Base-by-base conservation (phyloP, 2,329 filamentous ascomycete genomes). In the Botrytis sinoallii region DNA sequence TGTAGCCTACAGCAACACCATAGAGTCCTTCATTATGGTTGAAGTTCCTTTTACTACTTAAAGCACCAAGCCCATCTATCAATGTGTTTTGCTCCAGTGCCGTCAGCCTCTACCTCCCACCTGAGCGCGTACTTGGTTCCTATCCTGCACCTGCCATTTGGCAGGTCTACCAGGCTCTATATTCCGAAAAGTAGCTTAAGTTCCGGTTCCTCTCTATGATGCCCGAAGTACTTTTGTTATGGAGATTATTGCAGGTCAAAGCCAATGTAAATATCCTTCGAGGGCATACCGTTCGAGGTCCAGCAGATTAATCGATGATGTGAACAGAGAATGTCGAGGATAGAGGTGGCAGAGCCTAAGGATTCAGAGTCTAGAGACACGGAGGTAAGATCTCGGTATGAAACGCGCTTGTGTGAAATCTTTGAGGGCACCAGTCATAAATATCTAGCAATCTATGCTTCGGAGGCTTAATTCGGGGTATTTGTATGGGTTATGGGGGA, bases 401-500 rank as follows among this genome's bases (percentile, higher is more conserved):
- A 57, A 29, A 57, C 7, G 14, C n/a, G 52, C 52, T 18, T 22
- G 61, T 44, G 0, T 32, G 6, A 25, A 44, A 5, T 46, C 9
- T 5, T 14, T 4, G 40, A 65, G 14, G 14, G 5, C 2, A 46
- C 2, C 18, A 44, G 9, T 32, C 25, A 44, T 32, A 12, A 3
- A 10, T 16, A 44, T 2, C 20, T 4, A 0, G 2, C 4, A 9
- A 3, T 12, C 2, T n/a, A 32, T 44, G n/a, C 40, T 32, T 46
- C 48, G 42, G 16, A 2, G 5, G 3, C 5, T 32, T 0, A 2
- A 32, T 32, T 25, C 9, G n/a, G 20, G 32, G n/a, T 12, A 4
- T 20, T 44, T 14, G 1, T 22, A 32, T 32, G 4, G n/a, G 9
- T 46, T 7, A 4, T 32, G 4, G 40, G 46, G n/a, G 40, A 44